Base-by-base conservation (phyloP, 1,284 basidiomycete species). In the Caloboletus firmus region DNA sequence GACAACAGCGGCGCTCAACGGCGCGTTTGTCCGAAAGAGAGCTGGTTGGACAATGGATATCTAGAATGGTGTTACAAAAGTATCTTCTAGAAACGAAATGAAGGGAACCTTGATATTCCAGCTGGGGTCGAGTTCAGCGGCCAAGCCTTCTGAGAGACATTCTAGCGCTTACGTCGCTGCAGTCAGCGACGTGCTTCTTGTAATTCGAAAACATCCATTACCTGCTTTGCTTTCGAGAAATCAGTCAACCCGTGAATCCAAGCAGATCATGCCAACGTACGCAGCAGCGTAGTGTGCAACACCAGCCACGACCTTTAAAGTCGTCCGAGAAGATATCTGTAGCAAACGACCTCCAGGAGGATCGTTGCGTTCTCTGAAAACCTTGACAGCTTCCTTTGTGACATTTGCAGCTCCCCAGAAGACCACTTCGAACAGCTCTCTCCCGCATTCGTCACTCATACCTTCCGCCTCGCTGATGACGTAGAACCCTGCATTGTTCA, bases 351-450 rank as follows among this genome's bases (percentile, higher is more conserved):
- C 74, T n/a, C 75, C 74, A 1, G 54, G 34, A 6, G 65, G 68
- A 17, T 45, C 15, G 51, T 76, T 76, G 36, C 55, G 43, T 36
- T 77, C 74, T 48, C 74, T 69, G 62, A 76, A 74, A 30, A 70
- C 52, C 45, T 51, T 58, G 52, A 76, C 56, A 9, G 72, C 74
- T 57, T 74, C 55, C 54, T 62, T 74, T 5, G 62, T 62, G 37
- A 72, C 59, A 46, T 68, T 65, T 4, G 59, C 61, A 12, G 72
- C 64, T 5, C 73, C 75, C 72, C 74, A 77, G 49, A 74, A 76
- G 37, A 71, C 51, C 0, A 69, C 62, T 45, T 76, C 75, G 8
- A 76, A 62, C 24, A 68, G 45, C 36, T 58, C 60, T 31, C 66
- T 60, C 15, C 68, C 70, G 3, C 53, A 62, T 8, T 71, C 66